Evolutionary conservation across 352 stramenopile genomes (phyloP), one percentile per base, ranked within the genome.

Genomic region (Phytophthora agathidicida): DNA sequence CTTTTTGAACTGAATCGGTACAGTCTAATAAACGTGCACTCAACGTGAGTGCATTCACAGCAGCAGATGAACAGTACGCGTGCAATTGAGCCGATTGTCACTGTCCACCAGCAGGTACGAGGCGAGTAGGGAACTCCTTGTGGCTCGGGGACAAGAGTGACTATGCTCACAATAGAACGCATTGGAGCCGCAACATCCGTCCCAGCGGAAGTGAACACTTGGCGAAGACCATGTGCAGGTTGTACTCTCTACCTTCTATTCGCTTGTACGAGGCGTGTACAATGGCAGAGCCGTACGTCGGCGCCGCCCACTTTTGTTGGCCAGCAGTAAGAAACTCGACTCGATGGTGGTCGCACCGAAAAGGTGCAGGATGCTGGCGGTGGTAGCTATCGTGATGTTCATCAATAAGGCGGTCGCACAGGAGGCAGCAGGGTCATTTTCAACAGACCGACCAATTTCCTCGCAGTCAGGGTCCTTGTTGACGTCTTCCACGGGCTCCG

Each of bases 101-200:
- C 23, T 63, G 36, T 6, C 5, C 41, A 17, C 57, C 41, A 61
- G 37, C 52, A 54, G 44, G 52, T 59, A 33, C 9, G 23, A 22
- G 23, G 37, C n/a, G 50, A 51, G 5, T 66, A 66, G 58, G 58
- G 44, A 63, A 52, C 14, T 47, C 38, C 23, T 51, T 69, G 45
- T 52, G 60, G 60, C n/a, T 69, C 24, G 53, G 59, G 59, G 60
- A 69, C 39, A 59, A 69, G 60, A 60, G n/a, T 8, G 22, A 0
- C 28, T 17, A 43, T 1, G 27, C 14, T 7, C 28, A 47, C 57
- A 31, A 45, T 33, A n/a, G 49, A 51, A 33, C 11, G 17, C 28
- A 7, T 35, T 31, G 35, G 20, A 43, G 32, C 5, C 20, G 14
- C 38, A 62, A 61, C 58, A 69, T 69, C 45, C 60, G 53, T 33